Conservation (phyloP, 2,329 filamentous ascomycete species). For the Penicillium sumatraense region DNA sequence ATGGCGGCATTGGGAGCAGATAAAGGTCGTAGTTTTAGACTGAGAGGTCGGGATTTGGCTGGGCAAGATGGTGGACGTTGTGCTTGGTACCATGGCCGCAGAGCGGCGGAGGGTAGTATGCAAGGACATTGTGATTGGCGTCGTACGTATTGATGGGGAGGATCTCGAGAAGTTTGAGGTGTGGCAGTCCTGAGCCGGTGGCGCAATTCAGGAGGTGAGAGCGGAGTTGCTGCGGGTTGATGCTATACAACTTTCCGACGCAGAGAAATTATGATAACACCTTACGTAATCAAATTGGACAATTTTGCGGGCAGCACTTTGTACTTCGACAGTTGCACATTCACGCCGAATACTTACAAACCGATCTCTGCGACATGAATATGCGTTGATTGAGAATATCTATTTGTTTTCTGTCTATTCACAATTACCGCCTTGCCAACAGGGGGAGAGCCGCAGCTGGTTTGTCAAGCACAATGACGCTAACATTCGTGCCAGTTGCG, state of each 20-base stretch:
- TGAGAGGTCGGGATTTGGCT: conserved; percentile 36
- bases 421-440: conserved; percentile 14
- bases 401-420: conserved; percentile 7
- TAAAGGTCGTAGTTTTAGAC: conserved; percentile 43
- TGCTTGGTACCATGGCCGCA: conserved; percentile 32
- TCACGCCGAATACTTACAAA: not conserved
- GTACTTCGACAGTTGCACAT: conserved; percentile 1
- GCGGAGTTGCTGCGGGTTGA: conserved; percentile 20
- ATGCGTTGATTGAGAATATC: conserved; percentile 8
- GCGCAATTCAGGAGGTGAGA: conserved; percentile 16
- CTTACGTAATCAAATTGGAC: conserved; percentile 38
- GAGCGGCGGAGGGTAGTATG: conserved; percentile 42
- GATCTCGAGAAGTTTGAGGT: not conserved
- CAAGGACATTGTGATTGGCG: conserved; percentile 38
- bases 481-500: conserved; percentile 29
- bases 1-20: conserved; percentile 69
- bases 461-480: conserved; percentile 36
- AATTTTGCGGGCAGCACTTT: conserved; percentile 22
- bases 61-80: conserved; percentile 40
- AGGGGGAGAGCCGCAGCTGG: conserved; percentile 11
- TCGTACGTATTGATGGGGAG: not conserved
- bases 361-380: conserved; percentile 26
- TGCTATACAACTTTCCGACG: conserved; percentile 26
- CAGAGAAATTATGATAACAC: conserved; percentile 39
- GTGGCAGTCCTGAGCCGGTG: not conserved